phyloP scores from a whole-genome alignment of 2,329 filamentous ascomycete species.

The Colletotrichum zoysiae region DNA sequence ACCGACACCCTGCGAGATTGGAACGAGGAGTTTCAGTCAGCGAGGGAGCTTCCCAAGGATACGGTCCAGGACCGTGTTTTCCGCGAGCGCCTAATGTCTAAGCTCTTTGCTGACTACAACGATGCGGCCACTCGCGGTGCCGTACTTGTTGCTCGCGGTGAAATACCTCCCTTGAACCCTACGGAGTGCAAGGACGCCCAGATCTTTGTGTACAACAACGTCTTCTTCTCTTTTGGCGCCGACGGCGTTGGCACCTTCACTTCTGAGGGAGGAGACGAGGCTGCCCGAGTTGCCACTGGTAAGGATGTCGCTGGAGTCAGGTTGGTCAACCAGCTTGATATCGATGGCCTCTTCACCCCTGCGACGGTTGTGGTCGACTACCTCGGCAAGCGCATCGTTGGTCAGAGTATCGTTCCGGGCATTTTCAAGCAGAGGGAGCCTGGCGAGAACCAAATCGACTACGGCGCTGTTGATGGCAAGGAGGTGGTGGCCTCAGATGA shows the following conservation, averaged over 20 bases:
- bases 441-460: conserved; percentile 98
- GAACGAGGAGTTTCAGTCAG: conserved; percentile 99
- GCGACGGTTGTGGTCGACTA: conserved; percentile 98
- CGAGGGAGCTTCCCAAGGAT: conserved; percentile 92
- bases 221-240: conserved; percentile 98
- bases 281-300: conserved; percentile 92
- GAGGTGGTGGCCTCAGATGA: conserved; percentile 93
- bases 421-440: conserved; percentile 99
- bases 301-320: conserved; percentile 97
- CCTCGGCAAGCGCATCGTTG: conserved; percentile 95
- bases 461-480: conserved; percentile 97
- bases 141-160: conserved; percentile 90
- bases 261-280: conserved; percentile 95
- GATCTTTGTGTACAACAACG: conserved; percentile 99
- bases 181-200: conserved; percentile 93
- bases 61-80: conserved; percentile 96
- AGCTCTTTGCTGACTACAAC: conserved; percentile 97
- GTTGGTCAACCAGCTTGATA: conserved; percentile 96
- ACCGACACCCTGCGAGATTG: conserved; percentile 95
- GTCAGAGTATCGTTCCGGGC: conserved; percentile 96
- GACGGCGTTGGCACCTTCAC: conserved; percentile 98
- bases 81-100: conserved; percentile 91
- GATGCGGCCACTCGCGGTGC: conserved; percentile 94
- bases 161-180: conserved; percentile 93
- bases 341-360: conserved; percentile 92